Conservation (phyloP, 179 eudicot genomes). For the Heliamphora ciliata region DNA sequence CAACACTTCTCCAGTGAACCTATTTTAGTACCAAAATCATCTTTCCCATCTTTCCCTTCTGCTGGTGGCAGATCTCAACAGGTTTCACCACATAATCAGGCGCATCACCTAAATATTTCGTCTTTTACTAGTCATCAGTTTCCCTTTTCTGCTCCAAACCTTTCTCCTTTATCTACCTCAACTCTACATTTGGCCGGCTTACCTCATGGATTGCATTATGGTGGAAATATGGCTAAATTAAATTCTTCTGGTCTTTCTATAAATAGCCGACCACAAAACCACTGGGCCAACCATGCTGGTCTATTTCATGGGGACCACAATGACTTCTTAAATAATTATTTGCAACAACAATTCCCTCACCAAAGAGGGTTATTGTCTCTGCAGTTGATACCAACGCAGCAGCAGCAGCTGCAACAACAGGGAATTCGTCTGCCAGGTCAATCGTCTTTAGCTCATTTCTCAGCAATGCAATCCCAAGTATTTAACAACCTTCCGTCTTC, state of each 20-base stretch:
- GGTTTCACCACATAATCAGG: conserved; percentile 46
- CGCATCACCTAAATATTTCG: conserved; percentile 40
- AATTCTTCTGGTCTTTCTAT: conserved; percentile 42
- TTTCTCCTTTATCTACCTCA: conserved; percentile 46
- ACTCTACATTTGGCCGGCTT: conserved; percentile 35
- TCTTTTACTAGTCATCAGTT: conserved; percentile 47
- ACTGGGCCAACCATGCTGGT: conserved; percentile 41
- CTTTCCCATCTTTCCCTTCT: conserved; percentile 76
- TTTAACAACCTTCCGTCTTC: conserved; percentile 39
- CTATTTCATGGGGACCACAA: conserved; percentile 49
- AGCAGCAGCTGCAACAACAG: conserved; percentile 46
- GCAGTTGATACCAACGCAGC: conserved; percentile 34
- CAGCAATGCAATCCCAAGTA: conserved; percentile 54
- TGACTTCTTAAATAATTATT: conserved; percentile 40
- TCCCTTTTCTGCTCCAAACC: conserved; percentile 45
- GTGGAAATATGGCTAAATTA: conserved; percentile 54
- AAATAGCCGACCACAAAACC: conserved; percentile 45
- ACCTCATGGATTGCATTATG: conserved; percentile 44
- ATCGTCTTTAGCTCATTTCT: conserved; percentile 47
- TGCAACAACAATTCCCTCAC: conserved; percentile 56
- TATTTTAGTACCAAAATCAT: conserved; percentile 53
- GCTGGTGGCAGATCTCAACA: conserved; percentile 64
- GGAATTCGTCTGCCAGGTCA: conserved; percentile 33
- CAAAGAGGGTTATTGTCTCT: conserved; percentile 53
- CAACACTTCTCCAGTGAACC: conserved; percentile 53